phyloP scores from a whole-genome alignment of 768 basidiomycete genomes.

The Lanmaoa pseudosensibilis region DNA sequence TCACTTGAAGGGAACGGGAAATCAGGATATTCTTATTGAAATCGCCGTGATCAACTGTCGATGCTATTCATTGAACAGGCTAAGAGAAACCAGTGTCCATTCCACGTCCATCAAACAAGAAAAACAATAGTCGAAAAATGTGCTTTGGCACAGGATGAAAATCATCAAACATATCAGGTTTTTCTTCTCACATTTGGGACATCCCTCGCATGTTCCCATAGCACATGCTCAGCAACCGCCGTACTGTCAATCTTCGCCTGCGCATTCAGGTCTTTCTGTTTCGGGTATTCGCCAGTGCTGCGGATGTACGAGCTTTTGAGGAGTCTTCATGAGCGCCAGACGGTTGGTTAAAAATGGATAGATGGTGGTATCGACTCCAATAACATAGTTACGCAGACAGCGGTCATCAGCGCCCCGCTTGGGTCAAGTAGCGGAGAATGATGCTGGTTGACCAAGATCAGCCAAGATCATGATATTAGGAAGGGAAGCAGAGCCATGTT shows the following conservation, averaged over 20 bases:
- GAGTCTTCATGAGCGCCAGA: neutral
- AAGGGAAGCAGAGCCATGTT: neutral
- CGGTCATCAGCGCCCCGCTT: neutral
- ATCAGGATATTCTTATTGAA: neutral
- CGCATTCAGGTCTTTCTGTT: neutral
- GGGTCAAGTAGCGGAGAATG: constrained; percentile 5
- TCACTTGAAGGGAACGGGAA: neutral
- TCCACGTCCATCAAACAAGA: neutral
- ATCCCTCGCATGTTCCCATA: constrained; percentile 8
- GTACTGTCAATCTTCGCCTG: constrained; percentile 5
- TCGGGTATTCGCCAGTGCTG: neutral
- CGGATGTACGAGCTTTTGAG: neutral
- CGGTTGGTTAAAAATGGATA: constrained; percentile 10
- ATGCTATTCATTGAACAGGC: constrained; percentile 2
- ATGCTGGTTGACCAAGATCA: neutral
- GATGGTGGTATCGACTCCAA: neutral
- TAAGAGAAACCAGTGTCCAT: neutral
- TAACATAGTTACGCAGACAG: constrained; percentile 8
- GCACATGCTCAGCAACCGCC: neutral
- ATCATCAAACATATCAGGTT: neutral
- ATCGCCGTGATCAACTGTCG: neutral
- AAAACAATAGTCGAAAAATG: neutral
- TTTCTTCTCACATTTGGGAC: neutral
- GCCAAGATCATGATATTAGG: constrained; percentile 14
- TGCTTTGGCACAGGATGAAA: neutral